These are phyloP conservation scores for Abortiporus biennis DNA, from an alignment of 1,284 basidiomycete genomes.

Conservation along the genomic window DNA sequence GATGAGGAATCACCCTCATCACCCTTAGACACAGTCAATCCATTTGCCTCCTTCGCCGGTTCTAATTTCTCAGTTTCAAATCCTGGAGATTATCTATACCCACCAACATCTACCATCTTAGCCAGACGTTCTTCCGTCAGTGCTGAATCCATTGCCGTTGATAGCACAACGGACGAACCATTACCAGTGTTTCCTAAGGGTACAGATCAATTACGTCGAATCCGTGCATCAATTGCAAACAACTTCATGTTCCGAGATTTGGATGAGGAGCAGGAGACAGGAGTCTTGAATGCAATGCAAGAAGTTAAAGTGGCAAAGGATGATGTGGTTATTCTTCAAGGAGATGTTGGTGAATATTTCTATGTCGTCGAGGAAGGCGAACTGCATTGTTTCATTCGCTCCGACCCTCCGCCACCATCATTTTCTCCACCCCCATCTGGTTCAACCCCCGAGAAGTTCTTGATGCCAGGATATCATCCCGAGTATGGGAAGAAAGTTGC, in stretches of 20 bases:
- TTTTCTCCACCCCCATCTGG: conserved; percentile 32
- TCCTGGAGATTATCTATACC: conserved; percentile 56
- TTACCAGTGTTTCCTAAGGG: conserved; percentile 80
- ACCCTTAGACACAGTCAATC: conserved; percentile 49
- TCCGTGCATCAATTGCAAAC: conserved; percentile 80
- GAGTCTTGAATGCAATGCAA: conserved; percentile 94
- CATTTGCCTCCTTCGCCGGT: conserved; percentile 36
- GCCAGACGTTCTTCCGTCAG: conserved; percentile 92
- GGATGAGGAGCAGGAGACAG: conserved; percentile 92
- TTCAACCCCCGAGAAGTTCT: conserved; percentile 44
- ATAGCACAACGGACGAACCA: conserved; percentile 58
- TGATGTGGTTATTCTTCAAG: conserved; percentile 92
- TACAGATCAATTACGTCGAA: conserved; percentile 80
- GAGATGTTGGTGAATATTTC: conserved; percentile 95
- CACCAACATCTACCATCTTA: conserved; percentile 72
- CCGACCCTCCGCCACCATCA: conserved; percentile 53
- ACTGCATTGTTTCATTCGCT: conserved; percentile 83
- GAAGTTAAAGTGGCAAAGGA: conserved; percentile 72
- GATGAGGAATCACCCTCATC: conserved; percentile 58
- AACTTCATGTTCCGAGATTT: conserved; percentile 97
- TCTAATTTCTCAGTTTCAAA: conserved; percentile 27
- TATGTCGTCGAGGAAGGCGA: conserved; percentile 93
- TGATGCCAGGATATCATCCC: conserved; percentile 59
- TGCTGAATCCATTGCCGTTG: conserved; percentile 92
- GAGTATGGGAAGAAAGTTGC: conserved; percentile 80